Conservation (phyloP, 2,329 filamentous ascomycete species). For the Ophiostoma novo-ulmi region DNA sequence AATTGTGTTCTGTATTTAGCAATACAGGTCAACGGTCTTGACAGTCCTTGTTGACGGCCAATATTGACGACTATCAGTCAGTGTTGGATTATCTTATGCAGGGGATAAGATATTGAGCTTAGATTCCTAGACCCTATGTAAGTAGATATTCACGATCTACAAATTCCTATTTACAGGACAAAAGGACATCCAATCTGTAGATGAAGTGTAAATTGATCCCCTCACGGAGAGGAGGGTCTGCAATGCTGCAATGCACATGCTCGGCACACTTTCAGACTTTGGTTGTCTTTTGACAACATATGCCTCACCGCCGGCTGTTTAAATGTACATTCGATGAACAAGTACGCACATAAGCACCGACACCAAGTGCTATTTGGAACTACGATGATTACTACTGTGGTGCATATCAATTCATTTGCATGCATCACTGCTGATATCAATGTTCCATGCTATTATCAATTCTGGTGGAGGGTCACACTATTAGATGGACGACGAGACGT, state of each 20-base stretch:
- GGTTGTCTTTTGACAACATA: background rate
- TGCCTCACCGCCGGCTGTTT: constrained; percentile 5
- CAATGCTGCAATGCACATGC: too few species aligned
- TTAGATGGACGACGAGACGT: constrained; percentile 1
- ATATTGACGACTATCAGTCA: constrained; percentile 2
- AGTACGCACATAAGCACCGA: background rate
- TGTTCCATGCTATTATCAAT: background rate
- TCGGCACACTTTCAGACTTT: background rate
- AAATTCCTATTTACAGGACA: background rate
- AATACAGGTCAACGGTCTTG: background rate
- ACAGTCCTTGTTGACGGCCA: background rate
- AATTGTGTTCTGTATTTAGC: background rate
- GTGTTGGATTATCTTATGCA: background rate
- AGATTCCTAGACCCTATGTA: background rate
- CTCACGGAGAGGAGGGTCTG: too few species aligned
- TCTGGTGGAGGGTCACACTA: background rate
- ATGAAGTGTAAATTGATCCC: too few species aligned
- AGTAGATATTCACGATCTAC: background rate
- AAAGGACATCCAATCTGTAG: background rate
- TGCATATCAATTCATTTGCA: background rate
- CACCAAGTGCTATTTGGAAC: background rate
- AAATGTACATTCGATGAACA: background rate
- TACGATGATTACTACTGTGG: background rate
- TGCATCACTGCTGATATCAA: background rate
- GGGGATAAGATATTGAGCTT: background rate